Conservation (phyloP, 805 yeast species). For the Priceomyces medius region DNA sequence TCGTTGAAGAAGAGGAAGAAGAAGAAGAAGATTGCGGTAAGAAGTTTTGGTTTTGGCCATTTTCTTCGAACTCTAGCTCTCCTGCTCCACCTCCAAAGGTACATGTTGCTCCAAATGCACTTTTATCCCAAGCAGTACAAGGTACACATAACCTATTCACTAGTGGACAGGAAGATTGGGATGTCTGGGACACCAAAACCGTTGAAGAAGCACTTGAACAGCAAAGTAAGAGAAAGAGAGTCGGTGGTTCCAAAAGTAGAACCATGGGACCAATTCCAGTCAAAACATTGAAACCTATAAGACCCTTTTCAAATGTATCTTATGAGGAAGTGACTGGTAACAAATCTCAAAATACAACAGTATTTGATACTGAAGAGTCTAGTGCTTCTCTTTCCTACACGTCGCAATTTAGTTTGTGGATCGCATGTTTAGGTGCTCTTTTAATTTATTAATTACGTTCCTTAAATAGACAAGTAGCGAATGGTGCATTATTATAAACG, state of each 20-base stretch:
- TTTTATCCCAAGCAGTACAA: not conserved
- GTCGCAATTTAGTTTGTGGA: not conserved
- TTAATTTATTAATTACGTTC: not conserved
- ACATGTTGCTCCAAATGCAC: not conserved
- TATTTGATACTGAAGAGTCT: not conserved
- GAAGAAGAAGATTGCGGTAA: constrained; percentile 11
- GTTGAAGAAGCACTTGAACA: not conserved
- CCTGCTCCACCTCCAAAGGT: not conserved
- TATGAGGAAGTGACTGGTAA: not conserved
- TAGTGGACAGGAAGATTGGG: not conserved
- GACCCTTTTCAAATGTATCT: not conserved
- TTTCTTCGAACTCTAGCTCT: constrained; percentile 2
- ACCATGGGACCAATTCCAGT: constrained; percentile 5
- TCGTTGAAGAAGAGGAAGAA: constrained; percentile 8
- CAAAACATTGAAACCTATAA: not conserved
- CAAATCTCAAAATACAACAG: not conserved
- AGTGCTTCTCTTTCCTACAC: not conserved
- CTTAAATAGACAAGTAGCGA: not conserved
- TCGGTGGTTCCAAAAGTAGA: constrained; percentile 1
- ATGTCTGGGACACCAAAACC: not conserved
- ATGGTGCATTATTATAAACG: not conserved
- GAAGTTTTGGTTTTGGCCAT: constrained; percentile 19
- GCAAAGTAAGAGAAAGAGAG: not conserved
- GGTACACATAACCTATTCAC: constrained; percentile 1
- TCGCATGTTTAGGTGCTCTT: constrained; percentile 1